Percentiles rank a stretch among this genome's conserved stretches.
Evolutionary conservation across 768 basidiomycete species (phyloP).

Genomic region (Fomitopsis serialis): DNA sequence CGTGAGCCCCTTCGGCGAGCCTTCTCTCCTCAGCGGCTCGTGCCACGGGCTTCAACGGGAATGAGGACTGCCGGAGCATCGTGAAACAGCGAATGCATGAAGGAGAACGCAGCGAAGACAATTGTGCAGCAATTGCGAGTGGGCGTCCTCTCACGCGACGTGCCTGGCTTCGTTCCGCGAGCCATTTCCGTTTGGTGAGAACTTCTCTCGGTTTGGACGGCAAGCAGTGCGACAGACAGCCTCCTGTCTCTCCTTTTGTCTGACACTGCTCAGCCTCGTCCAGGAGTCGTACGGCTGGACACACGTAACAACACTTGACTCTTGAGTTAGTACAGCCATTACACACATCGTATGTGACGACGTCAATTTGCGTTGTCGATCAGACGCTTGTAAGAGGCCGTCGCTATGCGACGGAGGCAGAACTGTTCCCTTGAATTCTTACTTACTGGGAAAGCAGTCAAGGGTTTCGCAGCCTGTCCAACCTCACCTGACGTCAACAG

Average conservation of each 20-base stretch:
- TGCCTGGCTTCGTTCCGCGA: background rate
- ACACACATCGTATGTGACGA: too few species aligned
- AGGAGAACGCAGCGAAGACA: background rate
- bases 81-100: too few species aligned
- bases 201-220: background rate
- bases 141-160: background rate
- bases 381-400: too few species aligned
- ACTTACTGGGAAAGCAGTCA: too few species aligned
- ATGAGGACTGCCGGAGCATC: too few species aligned
- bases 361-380: too few species aligned
- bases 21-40: background rate
- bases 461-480: too few species aligned
- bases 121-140: background rate
- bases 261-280: background rate
- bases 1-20: background rate
- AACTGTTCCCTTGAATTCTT: too few species aligned
- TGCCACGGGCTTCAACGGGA: too few species aligned
- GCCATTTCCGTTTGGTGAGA: background rate
- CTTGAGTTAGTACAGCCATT: too few species aligned
- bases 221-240: background rate
- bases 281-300: background rate
- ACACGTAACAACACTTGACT: background rate
- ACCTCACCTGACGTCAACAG: too few species aligned
- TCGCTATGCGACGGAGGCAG: too few species aligned
- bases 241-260: background rate